phyloP scores from a whole-genome alignment of 2,329 filamentous ascomycete species.

The Fusarium palustre region DNA sequence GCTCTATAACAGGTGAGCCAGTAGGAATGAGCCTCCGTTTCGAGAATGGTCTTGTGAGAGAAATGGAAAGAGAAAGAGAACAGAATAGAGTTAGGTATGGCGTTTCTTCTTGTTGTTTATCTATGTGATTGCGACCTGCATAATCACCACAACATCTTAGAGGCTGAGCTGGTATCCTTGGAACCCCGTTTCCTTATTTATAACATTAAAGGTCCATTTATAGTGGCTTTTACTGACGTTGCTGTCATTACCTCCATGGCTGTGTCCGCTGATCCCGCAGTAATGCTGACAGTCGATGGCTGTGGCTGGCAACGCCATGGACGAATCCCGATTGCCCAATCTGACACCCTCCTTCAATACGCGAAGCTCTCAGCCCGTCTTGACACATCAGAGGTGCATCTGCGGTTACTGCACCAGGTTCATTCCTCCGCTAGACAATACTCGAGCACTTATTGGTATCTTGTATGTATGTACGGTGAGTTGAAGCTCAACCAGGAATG shows the following conservation, averaged over 20 bases:
- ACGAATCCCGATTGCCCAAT: not conserved
- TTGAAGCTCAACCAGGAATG: slow-evolving; percentile 15
- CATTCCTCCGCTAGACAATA: slow-evolving; percentile 1
- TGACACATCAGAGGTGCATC: slow-evolving; percentile 11
- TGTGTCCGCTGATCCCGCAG: slow-evolving; percentile 31
- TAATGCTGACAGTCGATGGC: slow-evolving; percentile 32
- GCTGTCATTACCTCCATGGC: slow-evolving; percentile 12
- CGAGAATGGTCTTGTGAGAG: slow-evolving; percentile 6
- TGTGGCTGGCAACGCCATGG: slow-evolving; percentile 34
- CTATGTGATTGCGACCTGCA: not conserved
- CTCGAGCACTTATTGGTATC: not conserved
- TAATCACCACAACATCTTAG: not conserved
- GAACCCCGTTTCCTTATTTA: slow-evolving; percentile 9
- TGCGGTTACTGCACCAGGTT: not conserved
- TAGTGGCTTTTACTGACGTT: slow-evolving; percentile 5
- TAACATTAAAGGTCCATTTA: slow-evolving; percentile 8
- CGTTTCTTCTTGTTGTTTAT: not conserved
- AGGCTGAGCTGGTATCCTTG: slow-evolving; percentile 10
- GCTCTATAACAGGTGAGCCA: slow-evolving; percentile 16
- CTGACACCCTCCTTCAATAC: slow-evolving; percentile 14
- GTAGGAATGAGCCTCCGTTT: slow-evolving; percentile 27
- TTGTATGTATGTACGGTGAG: slow-evolving; percentile 1
- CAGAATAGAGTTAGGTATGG: not conserved
- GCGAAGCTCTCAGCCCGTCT: slow-evolving; percentile 1
- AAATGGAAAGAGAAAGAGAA: not conserved